These are phyloP conservation scores for Lithocarpus polystachyus DNA, from an alignment of 306 rosid species.

Conservation along the genomic window DNA sequence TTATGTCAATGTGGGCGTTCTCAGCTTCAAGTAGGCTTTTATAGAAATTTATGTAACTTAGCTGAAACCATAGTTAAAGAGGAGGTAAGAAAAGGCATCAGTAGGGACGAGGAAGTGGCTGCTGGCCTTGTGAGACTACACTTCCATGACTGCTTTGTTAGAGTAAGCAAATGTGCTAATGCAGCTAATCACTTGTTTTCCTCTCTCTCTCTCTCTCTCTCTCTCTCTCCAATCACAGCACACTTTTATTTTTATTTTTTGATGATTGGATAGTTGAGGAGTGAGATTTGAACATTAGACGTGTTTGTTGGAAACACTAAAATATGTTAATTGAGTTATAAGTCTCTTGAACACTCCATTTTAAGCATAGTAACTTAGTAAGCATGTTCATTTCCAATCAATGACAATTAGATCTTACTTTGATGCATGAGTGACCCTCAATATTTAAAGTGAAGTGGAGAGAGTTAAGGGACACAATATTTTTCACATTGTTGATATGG, in stretches of 20 bases:
- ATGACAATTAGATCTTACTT: no score
- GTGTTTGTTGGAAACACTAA: no score
- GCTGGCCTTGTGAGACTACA: constrained; percentile 78
- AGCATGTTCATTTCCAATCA: no score
- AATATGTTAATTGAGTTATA: no score
- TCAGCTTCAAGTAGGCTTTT: constrained; percentile 59
- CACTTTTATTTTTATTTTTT: neutral
- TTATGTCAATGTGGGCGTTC: constrained; percentile 37
- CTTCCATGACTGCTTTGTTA: constrained; percentile 76
- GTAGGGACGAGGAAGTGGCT: constrained; percentile 45
- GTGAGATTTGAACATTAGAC: no score
- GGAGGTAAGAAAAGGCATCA: constrained; percentile 41
- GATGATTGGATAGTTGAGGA: no score
- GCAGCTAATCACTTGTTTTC: neutral
- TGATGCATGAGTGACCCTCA: no score
- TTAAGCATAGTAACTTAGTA: no score
- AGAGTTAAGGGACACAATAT: no score
- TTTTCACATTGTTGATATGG: no score
- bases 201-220: neutral
- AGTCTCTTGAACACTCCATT: no score
- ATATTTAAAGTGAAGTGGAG: no score
- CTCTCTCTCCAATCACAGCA: neutral
- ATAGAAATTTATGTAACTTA: constrained; percentile 39
- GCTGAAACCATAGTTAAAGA: constrained; percentile 66
- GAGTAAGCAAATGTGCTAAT: constrained; percentile 41